Base-by-base conservation (phyloP, 495 filamentous ascomycete species). In the Penicillium fimorum region DNA sequence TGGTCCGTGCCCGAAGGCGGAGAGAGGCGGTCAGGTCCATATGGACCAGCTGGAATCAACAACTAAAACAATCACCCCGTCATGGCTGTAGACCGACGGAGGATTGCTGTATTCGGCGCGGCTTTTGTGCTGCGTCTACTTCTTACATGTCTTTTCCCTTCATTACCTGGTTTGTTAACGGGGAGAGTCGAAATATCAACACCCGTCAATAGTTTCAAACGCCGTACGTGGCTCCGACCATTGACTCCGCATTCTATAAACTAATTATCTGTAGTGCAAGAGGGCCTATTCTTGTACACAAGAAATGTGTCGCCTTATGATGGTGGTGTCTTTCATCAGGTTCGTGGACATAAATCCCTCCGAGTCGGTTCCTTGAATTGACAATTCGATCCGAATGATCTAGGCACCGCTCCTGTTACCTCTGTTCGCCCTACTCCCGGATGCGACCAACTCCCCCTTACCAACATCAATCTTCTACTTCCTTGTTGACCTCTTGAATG, bases 301-400 rank as follows among this genome's bases (percentile, higher is more conserved):
- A 91, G 92, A 64, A 94, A 96, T 80, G 90, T 97, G 25, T 97
- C 92, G 47, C 94, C 94, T 1, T 98, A 97, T 72, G 92, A 98
- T 71, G 94, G 94, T 54, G 94, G 94, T 56, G 90, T 97, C 69
- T 98, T 90, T 73, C 92, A 98, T 76, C 94, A 98, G 75, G 87
- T 87, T 72, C 49, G 68, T 45, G 20, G 24, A 42, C 18, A 46
- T 45, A 33, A 25, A 44, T 41, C 49, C 18, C 38, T 43, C 30
- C 56, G 32, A 60, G 13, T 29, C 10, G 22, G 49, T 55, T 37
- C 35, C n/a, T 18, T 30, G 33, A 53, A 55, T 62, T 54, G 32
- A 54, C 52, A 43, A 56, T 46, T 15, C 46, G 10, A 46, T 50
- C 27, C 29, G 13, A 55, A 55, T 46, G 17, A 52, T 48, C 33